Percentiles rank a stretch among this genome's conserved stretches.
These are phyloP conservation scores for Saitozyma sp. DNA, from an alignment of 768 basidiomycete species.

Conservation along the genomic window DNA sequence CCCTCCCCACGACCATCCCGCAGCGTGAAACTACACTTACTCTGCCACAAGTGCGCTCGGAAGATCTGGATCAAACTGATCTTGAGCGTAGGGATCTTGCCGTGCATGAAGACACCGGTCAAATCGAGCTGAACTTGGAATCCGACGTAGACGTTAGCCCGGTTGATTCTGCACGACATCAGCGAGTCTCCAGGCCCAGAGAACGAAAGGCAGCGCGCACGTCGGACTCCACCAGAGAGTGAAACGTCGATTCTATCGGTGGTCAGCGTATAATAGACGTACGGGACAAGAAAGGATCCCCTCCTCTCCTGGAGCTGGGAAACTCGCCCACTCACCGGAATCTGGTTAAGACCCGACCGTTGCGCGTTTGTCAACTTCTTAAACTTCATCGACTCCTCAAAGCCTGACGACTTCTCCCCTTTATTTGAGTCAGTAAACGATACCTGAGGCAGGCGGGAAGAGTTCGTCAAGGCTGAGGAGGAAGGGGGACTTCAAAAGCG, in stretches of 20 bases:
- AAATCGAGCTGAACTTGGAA: constrained; percentile 99
- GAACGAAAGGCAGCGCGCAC: no score
- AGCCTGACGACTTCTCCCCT: constrained; percentile 46
- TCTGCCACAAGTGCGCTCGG: constrained; percentile 99
- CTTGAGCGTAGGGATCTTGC: constrained; percentile 81
- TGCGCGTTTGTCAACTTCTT: constrained; percentile 86
- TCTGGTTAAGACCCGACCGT: constrained; percentile 74
- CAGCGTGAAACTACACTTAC: no score
- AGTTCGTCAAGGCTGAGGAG: neutral
- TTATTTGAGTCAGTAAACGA: no score
- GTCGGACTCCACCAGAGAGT: constrained; percentile 99
- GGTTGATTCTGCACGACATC: constrained; percentile 65
- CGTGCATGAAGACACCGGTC: constrained; percentile 73
- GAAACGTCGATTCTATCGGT: constrained; percentile 77
- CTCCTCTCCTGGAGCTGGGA: no score
- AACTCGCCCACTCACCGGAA: constrained; percentile 57
- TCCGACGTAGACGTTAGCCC: constrained; percentile 93
- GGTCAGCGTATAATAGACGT: no score
- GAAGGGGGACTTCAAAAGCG: neutral
- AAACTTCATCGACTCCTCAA: constrained; percentile 64
- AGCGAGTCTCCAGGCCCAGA: no score
- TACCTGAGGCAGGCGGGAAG: no score
- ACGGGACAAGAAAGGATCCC: no score
- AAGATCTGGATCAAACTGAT: constrained; percentile 99
- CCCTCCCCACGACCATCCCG: no score